A percentile compares a stretch with the other conserved stretches of the same genome.
Conservation (phyloP, 768 basidiomycete genomes). For the Daedaleopsis sinensis region DNA sequence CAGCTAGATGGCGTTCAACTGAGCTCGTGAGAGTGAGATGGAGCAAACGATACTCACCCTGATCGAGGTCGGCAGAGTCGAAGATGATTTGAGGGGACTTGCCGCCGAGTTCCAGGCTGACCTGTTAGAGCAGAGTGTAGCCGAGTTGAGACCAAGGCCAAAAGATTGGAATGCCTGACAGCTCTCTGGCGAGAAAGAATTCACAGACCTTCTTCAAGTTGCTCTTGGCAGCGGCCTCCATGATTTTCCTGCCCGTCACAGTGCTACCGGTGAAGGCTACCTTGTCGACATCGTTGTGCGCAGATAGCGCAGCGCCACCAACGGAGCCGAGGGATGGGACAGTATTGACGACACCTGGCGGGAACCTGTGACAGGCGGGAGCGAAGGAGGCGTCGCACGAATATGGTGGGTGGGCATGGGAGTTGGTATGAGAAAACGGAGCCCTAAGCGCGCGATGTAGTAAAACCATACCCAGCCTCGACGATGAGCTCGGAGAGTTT, state of each 20-base stretch:
- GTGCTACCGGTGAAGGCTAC: conserved; percentile 96
- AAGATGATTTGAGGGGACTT: conserved; percentile 92
- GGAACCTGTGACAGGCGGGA: conserved; percentile 56
- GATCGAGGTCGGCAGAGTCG: conserved; percentile 87
- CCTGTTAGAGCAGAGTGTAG: conserved; percentile 38
- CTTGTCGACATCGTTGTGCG: conserved; percentile 88
- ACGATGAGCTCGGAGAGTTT: conserved; percentile 81
- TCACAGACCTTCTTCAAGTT: conserved; percentile 87
- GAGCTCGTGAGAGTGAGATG: not conserved
- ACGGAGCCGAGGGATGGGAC: conserved; percentile 80
- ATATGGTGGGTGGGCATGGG: not conserved
- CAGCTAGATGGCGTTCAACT: conserved; percentile 43
- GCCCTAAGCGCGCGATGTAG: conserved; percentile 1
- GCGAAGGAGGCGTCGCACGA: not conserved
- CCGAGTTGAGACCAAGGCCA: not conserved
- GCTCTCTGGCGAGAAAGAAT: not conserved
- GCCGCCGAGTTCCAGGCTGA: conserved; percentile 93
- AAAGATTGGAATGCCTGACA: not conserved
- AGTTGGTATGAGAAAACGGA: not conserved
- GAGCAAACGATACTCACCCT: conserved; percentile 48
- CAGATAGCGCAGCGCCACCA: conserved; percentile 83
- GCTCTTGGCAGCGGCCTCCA: conserved; percentile 89
- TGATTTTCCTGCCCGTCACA: conserved; percentile 83
- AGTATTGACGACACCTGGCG: conserved; percentile 89
- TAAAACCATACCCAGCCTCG: conserved; percentile 72